Conservation (phyloP, 1,139 yeast species). For the Ogataea hybrid region DNA sequence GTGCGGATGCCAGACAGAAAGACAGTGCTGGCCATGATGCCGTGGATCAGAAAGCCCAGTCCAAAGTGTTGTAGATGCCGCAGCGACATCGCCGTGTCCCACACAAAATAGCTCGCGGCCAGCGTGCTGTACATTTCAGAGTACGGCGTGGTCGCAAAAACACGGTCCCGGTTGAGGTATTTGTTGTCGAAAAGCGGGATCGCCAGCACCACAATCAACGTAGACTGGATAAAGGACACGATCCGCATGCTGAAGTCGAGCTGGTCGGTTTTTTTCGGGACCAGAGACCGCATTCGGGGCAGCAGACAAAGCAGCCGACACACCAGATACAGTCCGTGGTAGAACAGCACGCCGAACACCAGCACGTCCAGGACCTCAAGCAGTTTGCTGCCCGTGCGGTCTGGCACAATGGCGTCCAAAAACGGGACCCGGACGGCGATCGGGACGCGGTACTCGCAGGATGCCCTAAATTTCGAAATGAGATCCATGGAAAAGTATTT, state of each 20-base stretch:
- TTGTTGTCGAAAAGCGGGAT: conserved; percentile 63
- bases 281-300: conserved; percentile 15
- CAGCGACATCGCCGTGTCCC: conserved; percentile 78
- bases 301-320: conserved; percentile 46
- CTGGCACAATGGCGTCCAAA: conserved; percentile 20
- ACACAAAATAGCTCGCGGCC: conserved; percentile 85
- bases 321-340: conserved; percentile 39
- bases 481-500: conserved; percentile 5
- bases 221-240: conserved; percentile 82
- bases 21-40: conserved; percentile 75
- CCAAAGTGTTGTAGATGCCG: conserved; percentile 69
- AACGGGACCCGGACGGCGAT: conserved; percentile 24
- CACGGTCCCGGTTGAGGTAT: conserved; percentile 44
- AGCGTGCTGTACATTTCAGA: conserved; percentile 67
- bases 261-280: conserved; percentile 50
- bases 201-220: conserved; percentile 52
- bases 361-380: conserved; percentile 28
- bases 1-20: conserved; percentile 66
- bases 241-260: conserved; percentile 85
- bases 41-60: conserved; percentile 80
- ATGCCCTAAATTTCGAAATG: conserved; percentile 11
- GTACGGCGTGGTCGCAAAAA: conserved; percentile 73
- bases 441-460: conserved; percentile 17
- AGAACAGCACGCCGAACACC: conserved; percentile 38
- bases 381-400: conserved; percentile 25